Evolutionary conservation across 2,329 filamentous ascomycete species (phyloP).

Genomic region (Clarireedia homoeocarpa): DNA sequence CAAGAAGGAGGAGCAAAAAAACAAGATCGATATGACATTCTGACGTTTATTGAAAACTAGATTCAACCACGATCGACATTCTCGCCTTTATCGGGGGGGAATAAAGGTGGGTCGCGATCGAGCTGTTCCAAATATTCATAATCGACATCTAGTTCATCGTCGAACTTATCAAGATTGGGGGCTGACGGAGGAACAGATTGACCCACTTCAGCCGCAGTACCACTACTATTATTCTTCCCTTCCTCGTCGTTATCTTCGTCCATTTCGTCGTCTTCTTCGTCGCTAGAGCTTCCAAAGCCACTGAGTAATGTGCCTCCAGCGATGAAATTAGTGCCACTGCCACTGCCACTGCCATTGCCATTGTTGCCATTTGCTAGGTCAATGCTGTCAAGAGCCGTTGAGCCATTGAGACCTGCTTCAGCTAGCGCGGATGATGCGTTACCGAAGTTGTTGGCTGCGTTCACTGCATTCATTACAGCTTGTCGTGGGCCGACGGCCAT

Average conservation of each 20-base stretch:
- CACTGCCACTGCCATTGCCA: conserved; percentile 46
- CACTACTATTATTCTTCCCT: conserved; percentile 36
- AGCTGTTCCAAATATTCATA: conserved; percentile 31
- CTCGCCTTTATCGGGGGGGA: conserved; percentile 22
- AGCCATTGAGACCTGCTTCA: conserved; percentile 72
- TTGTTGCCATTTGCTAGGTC: conserved; percentile 59
- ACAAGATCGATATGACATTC: neutral
- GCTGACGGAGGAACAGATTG: conserved; percentile 28
- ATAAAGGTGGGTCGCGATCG: conserved; percentile 30
- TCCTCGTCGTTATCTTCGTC: conserved; percentile 74
- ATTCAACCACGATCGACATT: conserved; percentile 53
- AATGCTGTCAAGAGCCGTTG: conserved; percentile 39
- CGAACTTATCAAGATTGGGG: conserved; percentile 30
- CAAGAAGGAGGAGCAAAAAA: conserved; percentile 2
- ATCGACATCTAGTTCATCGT: conserved; percentile 30
- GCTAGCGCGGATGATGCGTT: conserved; percentile 59
- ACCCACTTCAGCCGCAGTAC: conserved; percentile 47
- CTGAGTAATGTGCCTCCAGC: conserved; percentile 70
- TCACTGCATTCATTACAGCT: conserved; percentile 49
- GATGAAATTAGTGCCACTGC: conserved; percentile 57
- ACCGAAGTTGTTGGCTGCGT: conserved; percentile 48
- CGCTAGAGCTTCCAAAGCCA: conserved; percentile 89
- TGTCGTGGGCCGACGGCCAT: conserved; percentile 75
- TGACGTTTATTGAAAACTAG: conserved; percentile 7
- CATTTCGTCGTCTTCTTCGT: conserved; percentile 93